Conservation (phyloP, 2,329 filamentous ascomycete genomes). For the Microcyclospora tardicrescens region DNA sequence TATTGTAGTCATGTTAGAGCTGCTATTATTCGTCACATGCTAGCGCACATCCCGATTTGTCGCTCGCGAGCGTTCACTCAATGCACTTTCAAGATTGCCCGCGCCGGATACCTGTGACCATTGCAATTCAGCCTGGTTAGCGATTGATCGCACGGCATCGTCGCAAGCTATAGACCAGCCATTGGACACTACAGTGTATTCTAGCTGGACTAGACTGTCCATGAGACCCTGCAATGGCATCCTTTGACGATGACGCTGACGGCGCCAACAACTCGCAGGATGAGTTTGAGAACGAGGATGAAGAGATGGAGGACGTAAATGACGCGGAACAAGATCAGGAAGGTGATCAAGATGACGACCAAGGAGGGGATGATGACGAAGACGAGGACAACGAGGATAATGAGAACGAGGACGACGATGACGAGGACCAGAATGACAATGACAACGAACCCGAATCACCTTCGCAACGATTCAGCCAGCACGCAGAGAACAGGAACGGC, state of each 20-base stretch:
- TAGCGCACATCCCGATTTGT: no score
- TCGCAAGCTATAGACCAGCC: no score
- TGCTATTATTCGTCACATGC: no score
- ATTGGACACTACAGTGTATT: no score
- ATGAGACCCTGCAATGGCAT: slow-evolving; percentile 18
- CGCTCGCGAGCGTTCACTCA: not conserved
- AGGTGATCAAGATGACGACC: slow-evolving; percentile 24
- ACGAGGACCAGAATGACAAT: slow-evolving; percentile 23
- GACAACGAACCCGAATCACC: slow-evolving; percentile 34
- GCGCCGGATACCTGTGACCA: no score
- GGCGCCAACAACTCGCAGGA: slow-evolving; percentile 24
- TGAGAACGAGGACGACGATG: slow-evolving; percentile 26
- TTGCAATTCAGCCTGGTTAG: no score
- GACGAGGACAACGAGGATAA: slow-evolving; percentile 28
- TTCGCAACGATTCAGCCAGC: slow-evolving; percentile 22
- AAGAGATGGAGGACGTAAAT: slow-evolving; percentile 32
- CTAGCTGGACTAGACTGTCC: no score
- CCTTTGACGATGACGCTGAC: slow-evolving; percentile 35
- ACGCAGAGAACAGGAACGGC: slow-evolving; percentile 6
- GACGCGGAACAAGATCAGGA: slow-evolving; percentile 26
- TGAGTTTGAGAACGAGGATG: slow-evolving; percentile 33
- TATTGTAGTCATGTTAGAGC: no score
- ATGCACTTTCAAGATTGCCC: not conserved
- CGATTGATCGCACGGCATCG: no score
- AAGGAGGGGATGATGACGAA: slow-evolving; percentile 24